Percentiles rank a stretch among this genome's conserved stretches.
These are phyloP conservation scores for Lonicera japonica DNA, from an alignment of 129 eudicot genomes.

Conservation along the genomic window DNA sequence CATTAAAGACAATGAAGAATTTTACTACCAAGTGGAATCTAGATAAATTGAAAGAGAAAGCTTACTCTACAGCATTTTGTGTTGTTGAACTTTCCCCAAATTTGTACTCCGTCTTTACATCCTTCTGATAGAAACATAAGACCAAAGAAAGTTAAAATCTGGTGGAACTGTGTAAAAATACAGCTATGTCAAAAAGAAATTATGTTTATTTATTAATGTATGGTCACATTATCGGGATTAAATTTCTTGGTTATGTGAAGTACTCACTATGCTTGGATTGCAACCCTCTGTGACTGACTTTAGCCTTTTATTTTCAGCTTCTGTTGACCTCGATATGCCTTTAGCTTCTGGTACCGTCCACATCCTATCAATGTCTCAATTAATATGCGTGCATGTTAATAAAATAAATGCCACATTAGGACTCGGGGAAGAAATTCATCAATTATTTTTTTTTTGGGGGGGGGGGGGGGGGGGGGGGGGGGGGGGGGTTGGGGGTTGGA, in stretches of 20 bases:
- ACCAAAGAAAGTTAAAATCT: background rate
- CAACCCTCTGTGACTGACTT: constrained; percentile 63
- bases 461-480: too few species aligned
- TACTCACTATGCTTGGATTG: constrained; percentile 51
- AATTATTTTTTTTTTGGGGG: background rate
- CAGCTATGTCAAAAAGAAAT: background rate
- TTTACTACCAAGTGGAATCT: background rate
- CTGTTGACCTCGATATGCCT: constrained; percentile 37
- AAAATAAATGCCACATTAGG: background rate
- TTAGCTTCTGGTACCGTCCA: constrained; percentile 80
- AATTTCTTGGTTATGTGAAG: background rate
- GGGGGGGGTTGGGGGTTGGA: too few species aligned
- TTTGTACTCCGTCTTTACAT: constrained; percentile 36
- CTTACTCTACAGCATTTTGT: constrained; percentile 64
- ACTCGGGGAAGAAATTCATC: background rate
- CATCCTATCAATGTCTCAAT: constrained; percentile 38
- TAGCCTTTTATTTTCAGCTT: constrained; percentile 44
- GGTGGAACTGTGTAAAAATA: background rate
- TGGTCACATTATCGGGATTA: background rate
- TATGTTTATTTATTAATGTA: background rate
- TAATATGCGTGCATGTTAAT: background rate
- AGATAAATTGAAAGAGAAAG: constrained; percentile 1
- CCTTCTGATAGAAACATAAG: constrained; percentile 28
- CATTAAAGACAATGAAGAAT: background rate
- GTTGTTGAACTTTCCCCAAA: constrained; percentile 57